Evolutionary conservation across 441 rosid species (phyloP).

Genomic region (Biscutella laevigata): DNA sequence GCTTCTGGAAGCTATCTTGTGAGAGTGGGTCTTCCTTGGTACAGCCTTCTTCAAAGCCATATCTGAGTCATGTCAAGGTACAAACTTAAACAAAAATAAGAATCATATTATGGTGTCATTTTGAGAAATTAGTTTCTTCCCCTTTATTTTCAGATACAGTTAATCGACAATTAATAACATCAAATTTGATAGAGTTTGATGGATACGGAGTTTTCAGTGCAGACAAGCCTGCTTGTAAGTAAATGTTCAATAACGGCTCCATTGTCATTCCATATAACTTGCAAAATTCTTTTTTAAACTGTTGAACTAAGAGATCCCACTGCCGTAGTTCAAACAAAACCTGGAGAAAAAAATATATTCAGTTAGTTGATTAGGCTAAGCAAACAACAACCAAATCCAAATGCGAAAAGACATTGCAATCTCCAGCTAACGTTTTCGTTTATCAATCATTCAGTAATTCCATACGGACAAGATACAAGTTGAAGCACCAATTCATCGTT

Average conservation of each 20-base stretch:
- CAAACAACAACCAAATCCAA: too few relatives aligned
- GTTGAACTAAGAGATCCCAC: slow-evolving; percentile 83
- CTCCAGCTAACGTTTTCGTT: neutral
- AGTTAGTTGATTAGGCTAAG: slow-evolving; percentile 12
- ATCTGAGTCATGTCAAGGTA: slow-evolving; percentile 51
- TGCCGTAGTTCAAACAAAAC: slow-evolving; percentile 69
- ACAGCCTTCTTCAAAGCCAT: slow-evolving; percentile 74
- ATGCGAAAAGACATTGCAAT: neutral
- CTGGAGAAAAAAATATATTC: slow-evolving; percentile 35
- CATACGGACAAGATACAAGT: neutral
- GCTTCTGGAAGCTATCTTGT: slow-evolving; percentile 76
- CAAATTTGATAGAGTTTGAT: slow-evolving; percentile 14
- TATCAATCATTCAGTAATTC: neutral
- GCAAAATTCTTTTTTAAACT: slow-evolving; percentile 86
- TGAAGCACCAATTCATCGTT: slow-evolving; percentile 1
- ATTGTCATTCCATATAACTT: slow-evolving; percentile 86
- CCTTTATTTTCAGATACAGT: neutral
- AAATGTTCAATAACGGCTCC: slow-evolving; percentile 83
- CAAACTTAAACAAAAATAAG: slow-evolving; percentile 8
- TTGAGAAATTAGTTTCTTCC: neutral
- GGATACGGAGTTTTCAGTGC: slow-evolving; percentile 95
- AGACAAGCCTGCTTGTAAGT: slow-evolving; percentile 88
- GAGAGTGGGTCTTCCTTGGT: slow-evolving; percentile 90
- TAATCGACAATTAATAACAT: slow-evolving; percentile 7
- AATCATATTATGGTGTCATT: neutral